These are phyloP conservation scores for Lentinula edodes DNA, from an alignment of 768 basidiomycete species.

Conservation along the genomic window DNA sequence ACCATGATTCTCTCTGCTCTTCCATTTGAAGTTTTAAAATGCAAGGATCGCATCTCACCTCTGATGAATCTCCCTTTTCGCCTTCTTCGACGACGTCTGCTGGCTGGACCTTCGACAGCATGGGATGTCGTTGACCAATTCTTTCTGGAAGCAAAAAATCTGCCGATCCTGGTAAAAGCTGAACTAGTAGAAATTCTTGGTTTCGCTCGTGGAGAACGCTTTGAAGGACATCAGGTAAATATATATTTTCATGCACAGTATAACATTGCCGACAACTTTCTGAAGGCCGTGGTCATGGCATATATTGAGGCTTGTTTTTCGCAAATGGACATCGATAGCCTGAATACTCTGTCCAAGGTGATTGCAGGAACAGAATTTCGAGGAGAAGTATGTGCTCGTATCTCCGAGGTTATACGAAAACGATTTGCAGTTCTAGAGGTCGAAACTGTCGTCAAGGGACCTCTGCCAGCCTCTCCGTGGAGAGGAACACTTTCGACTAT, in stretches of 20 bases:
- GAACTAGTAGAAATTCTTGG: slow-evolving; percentile 32
- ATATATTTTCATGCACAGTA: slow-evolving; percentile 4
- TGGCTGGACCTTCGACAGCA: slow-evolving; percentile 30
- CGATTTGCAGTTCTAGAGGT: slow-evolving; percentile 10
- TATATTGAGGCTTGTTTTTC: background rate
- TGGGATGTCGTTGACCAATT: slow-evolving; percentile 31
- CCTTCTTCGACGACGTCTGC: slow-evolving; percentile 39
- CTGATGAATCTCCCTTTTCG: slow-evolving; percentile 28
- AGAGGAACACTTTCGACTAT: slow-evolving; percentile 24
- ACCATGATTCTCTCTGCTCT: slow-evolving; percentile 32
- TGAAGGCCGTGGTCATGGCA: background rate
- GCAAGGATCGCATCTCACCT: slow-evolving; percentile 26
- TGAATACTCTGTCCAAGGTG: background rate
- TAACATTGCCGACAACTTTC: background rate
- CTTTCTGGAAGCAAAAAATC: slow-evolving; percentile 16
- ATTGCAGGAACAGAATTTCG: background rate
- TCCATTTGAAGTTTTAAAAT: slow-evolving; percentile 16
- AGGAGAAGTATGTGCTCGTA: background rate
- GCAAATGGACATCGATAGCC: background rate
- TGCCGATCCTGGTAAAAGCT: slow-evolving; percentile 17
- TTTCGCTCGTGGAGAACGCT: slow-evolving; percentile 26
- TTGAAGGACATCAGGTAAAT: slow-evolving; percentile 12
- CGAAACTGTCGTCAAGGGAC: slow-evolving; percentile 5
- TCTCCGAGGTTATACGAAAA: background rate
- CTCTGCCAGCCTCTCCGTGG: slow-evolving; percentile 21